phyloP scores from a whole-genome alignment of 2,329 filamentous ascomycete species.

The Colletotrichum limetticola region DNA sequence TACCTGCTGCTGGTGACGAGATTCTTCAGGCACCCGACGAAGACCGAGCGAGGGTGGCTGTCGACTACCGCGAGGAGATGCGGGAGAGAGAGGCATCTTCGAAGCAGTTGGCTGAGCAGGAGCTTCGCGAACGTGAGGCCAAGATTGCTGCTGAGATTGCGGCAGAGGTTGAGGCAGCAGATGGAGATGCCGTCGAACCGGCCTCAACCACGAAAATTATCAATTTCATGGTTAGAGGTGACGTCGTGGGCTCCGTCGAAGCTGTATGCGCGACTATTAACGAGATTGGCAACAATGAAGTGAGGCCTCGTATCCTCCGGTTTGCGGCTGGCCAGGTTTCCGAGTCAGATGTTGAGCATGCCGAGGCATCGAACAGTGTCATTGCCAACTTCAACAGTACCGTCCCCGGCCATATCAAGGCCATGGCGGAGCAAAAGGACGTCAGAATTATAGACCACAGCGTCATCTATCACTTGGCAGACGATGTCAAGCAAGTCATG shows the following conservation, averaged over 20 bases:
- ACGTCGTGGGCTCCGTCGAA: slow-evolving; percentile 94
- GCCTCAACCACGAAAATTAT: slow-evolving; percentile 60
- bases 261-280: slow-evolving; percentile 83
- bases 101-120: slow-evolving; percentile 80
- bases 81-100: slow-evolving; percentile 80
- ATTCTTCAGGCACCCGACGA: slow-evolving; percentile 86
- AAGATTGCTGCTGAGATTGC: slow-evolving; percentile 53
- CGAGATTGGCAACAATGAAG: slow-evolving; percentile 85
- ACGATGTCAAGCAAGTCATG: slow-evolving; percentile 76
- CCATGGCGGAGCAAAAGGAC: slow-evolving; percentile 74
- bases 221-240: slow-evolving; percentile 89
- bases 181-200: slow-evolving; percentile 46
- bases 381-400: slow-evolving; percentile 89
- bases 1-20: slow-evolving; percentile 85
- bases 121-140: slow-evolving; percentile 68
- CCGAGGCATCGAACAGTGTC: slow-evolving; percentile 77
- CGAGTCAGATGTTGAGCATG: slow-evolving; percentile 91
- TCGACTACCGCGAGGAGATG: slow-evolving; percentile 80
- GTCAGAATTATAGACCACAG: slow-evolving; percentile 87
- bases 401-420: slow-evolving; percentile 74
- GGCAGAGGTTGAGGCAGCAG: slow-evolving; percentile 50
- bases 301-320: slow-evolving; percentile 80
- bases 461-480: slow-evolving; percentile 83
- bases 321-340: slow-evolving; percentile 81
- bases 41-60: slow-evolving; percentile 79